phyloP scores from a whole-genome alignment of 2,329 filamentous ascomycete genomes.

The Colletotrichum tropicicola region DNA sequence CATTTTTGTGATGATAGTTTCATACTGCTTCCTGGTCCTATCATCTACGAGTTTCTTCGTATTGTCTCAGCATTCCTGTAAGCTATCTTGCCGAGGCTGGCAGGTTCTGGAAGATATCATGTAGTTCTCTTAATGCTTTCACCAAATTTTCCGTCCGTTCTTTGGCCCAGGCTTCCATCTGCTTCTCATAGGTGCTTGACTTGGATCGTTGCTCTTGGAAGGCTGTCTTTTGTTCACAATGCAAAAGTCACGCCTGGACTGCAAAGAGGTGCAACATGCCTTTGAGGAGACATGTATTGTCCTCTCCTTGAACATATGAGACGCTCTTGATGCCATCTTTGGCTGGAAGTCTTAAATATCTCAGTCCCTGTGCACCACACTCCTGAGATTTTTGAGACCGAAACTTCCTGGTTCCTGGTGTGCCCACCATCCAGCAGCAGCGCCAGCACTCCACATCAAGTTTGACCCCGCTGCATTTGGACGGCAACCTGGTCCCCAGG shows the following conservation, averaged over 20 bases:
- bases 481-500: too few relatives aligned
- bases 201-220: background rate
- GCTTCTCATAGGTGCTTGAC: background rate
- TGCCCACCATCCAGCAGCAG: background rate
- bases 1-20: background rate
- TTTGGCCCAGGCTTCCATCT: background rate
- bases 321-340: background rate
- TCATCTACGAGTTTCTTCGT: background rate
- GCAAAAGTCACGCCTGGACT: too few relatives aligned
- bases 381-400: background rate
- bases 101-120: background rate
- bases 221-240: background rate
- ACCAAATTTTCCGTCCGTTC: background rate
- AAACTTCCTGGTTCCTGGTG: background rate
- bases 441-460: background rate
- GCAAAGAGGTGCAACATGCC: slow-evolving; percentile 1
- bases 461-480: too few relatives aligned
- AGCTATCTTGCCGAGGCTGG: background rate
- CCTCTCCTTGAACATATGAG: background rate
- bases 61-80: background rate
- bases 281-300: background rate
- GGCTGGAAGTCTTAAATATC: slow-evolving; percentile 15
- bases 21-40: background rate
- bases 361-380: background rate
- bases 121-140: background rate